Conservation (phyloP, 1,284 basidiomycete species). For the Agroathelia rolfsii region DNA sequence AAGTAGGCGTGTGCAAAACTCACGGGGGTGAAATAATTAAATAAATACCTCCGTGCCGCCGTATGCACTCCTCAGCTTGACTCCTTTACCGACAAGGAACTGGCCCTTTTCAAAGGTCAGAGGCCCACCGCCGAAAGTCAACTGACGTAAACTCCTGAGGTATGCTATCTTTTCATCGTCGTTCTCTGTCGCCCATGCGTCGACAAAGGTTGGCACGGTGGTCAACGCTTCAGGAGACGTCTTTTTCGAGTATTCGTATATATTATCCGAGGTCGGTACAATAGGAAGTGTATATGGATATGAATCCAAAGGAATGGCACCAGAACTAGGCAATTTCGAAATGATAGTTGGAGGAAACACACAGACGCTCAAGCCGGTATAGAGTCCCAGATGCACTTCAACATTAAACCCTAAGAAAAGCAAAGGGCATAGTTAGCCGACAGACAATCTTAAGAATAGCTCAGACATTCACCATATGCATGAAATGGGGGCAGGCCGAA, state of each 20-base stretch:
- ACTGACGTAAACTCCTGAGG: constrained; percentile 21
- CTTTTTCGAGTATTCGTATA: constrained; percentile 20
- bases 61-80: constrained; percentile 19
- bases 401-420: no score
- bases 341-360: constrained; percentile 17
- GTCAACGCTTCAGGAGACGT: constrained; percentile 20
- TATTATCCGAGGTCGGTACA: constrained; percentile 21
- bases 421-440: constrained; percentile 16
- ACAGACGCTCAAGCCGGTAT: no score
- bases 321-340: no score
- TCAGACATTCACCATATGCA: constrained; percentile 9
- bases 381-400: no score
- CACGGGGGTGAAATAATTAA: no score
- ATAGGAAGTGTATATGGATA: constrained; percentile 11
- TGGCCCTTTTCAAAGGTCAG: constrained; percentile 20
- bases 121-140: constrained; percentile 19
- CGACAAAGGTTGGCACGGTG: constrained; percentile 26
- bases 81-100: constrained; percentile 17
- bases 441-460: constrained; percentile 8
- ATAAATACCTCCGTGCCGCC: constrained; percentile 27
- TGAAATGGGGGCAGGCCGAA: constrained; percentile 1
- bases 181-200: constrained; percentile 22
- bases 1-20: no score
- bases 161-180: constrained; percentile 20
- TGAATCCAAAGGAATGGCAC: background rate